Evolutionary conservation across 805 yeast species (phyloP), one percentile per base, ranked within the genome.

Genomic region (Candida ortonii): DNA sequence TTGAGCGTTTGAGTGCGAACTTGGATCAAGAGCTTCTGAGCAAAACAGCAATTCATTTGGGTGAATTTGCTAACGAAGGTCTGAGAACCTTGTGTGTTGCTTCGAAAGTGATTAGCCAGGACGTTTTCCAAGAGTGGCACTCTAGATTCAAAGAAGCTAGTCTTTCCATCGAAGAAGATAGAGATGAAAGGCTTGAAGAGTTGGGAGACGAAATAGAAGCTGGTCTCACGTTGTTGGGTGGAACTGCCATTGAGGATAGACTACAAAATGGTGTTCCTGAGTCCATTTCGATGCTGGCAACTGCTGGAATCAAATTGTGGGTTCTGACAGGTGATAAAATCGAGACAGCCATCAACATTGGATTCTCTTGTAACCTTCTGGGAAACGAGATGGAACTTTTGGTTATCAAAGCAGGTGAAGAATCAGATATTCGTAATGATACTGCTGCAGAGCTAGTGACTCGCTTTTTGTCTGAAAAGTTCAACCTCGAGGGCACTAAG

Each of bases 321-420:
- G 89, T 84, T 34, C 66, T 84, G 19, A 84, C 93, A 7, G 93
- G 93, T 44, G 93, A 84, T 59, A 77, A 80, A 55, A 77, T 84
- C 33, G 93, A 84, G 59, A 84, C 93, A 7, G 93, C 93, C 3
- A 84, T 84, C 54, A 80, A 82, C 54, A 84, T 84, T 57, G 93
- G 90, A 1, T 84, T 80, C 52, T 78, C 86, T 11, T 84, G 90
- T 61, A 81, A 83, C 43, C 65, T 84, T 47, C 64, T 84, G 33
- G 77, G 75, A 30, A 77, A 70, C 36, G 77, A 70, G 27, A 82
- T 84, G 90, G 76, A 80, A 44, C 58, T 84, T 30, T 63, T 83
- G 28, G 78, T 80, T 16, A 69, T 84, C n/a, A 67, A 58, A 33
- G 48, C 59, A 4, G 41, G 65, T 0, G 69, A 55, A 22, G 60